A percentile compares a stretch with the other conserved stretches of the same genome.
Evolutionary conservation across 2,329 filamentous ascomycete genomes (phyloP).

Genomic region (Diplodia sapinea): DNA sequence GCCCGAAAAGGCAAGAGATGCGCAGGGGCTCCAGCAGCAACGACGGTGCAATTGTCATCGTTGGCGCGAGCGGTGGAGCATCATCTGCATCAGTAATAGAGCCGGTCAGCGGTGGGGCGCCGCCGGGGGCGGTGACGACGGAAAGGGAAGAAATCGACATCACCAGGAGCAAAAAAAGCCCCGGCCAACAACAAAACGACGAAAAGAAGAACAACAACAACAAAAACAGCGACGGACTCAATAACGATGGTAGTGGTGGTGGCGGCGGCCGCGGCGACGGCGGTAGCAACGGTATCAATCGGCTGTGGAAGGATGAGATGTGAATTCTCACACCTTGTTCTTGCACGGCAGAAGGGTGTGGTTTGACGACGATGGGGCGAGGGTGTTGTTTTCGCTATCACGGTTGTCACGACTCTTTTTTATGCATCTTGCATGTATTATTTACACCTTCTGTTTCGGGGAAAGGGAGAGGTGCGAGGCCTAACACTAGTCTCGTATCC

Average conservation of each 20-base stretch:
- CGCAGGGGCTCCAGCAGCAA: constrained; percentile 4
- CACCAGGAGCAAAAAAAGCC: not conserved
- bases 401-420: constrained; percentile 14
- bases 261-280: not conserved
- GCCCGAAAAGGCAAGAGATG: constrained; percentile 21
- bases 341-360: not conserved
- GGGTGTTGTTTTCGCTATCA: constrained; percentile 8
- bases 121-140: constrained; percentile 3
- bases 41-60: not conserved
- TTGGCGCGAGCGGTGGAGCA: not conserved
- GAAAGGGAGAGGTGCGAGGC: no score
- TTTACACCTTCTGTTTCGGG: not conserved
- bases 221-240: not conserved
- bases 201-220: not conserved
- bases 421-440: not conserved
- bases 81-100: not conserved
- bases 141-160: constrained; percentile 12
- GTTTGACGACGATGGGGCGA: not conserved
- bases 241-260: not conserved
- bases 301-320: constrained; percentile 21
- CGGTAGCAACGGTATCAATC: not conserved
- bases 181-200: not conserved
- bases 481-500: constrained; percentile 12
- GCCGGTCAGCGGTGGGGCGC: constrained; percentile 4
- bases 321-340: not conserved